Conservation (phyloP, 2,329 filamentous ascomycete genomes). For the Xylaria sp. region DNA sequence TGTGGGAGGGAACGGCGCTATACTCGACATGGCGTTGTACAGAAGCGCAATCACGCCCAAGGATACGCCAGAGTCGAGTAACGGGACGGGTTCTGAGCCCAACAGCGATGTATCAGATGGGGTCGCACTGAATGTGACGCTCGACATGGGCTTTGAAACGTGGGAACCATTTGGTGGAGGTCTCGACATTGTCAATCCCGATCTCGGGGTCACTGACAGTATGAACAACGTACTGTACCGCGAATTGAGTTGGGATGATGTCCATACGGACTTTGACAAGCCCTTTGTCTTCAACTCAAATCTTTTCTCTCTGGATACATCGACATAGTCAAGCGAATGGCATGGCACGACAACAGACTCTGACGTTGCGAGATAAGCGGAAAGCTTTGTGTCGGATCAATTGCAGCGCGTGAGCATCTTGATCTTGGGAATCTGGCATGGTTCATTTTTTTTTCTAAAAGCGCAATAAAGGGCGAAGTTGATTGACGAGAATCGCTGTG, state of each 20-base stretch:
- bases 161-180: conserved; percentile 49
- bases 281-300: conserved; percentile 48
- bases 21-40: conserved; percentile 50
- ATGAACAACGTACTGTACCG: conserved; percentile 24
- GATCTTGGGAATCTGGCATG: neutral
- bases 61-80: conserved; percentile 60
- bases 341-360: neutral
- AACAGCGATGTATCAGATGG: conserved; percentile 58
- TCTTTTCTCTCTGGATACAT: conserved; percentile 38
- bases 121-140: conserved; percentile 44
- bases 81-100: conserved; percentile 53
- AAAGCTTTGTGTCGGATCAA: neutral
- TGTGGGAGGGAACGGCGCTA: conserved; percentile 40
- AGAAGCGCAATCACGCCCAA: conserved; percentile 53
- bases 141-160: conserved; percentile 37
- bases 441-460: neutral
- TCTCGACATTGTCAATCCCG: conserved; percentile 32
- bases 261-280: conserved; percentile 46
- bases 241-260: conserved; percentile 44
- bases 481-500: neutral
- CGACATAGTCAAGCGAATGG: conserved; percentile 18
- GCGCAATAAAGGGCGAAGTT: neutral
- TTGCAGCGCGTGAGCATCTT: neutral
- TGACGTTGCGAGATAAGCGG: too few species aligned
- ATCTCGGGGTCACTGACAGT: conserved; percentile 18